Evolutionary conservation across 306 rosid species (phyloP), one percentile per base, ranked within the genome.

Genomic region (Calophaca sinica): DNA sequence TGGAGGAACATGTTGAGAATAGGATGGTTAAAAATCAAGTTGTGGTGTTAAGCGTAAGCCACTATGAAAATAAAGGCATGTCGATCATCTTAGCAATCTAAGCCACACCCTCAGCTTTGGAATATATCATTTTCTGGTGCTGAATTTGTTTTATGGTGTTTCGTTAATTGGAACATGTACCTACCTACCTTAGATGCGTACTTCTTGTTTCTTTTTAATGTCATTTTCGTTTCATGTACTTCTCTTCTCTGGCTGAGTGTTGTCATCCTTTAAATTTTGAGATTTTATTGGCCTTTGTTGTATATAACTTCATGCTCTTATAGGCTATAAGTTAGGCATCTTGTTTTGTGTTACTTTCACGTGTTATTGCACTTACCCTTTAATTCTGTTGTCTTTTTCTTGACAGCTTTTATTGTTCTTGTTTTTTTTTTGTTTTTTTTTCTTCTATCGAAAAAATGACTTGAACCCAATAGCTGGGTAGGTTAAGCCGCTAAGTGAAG

Each of bases 171-270:
- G 78, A 8, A 32, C 15, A 58, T 10, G 64, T 71, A 20, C 26
- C 26, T 0, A n/a, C 79, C 79, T 55, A 45, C 62, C 48, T 55
- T 63, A 45, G 83, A 79, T 64, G 74, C 38, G 0, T 55, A 72
- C 69, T 45, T 79, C 38, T 79, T 72, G 83, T 79, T 79, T 65
- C 78, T 26, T 20, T 62, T 51, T 11, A 61, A 10, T 54, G 72
- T 53, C 72, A 4, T 62, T 71, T 42, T 72, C 49, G 26, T 69
- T 70, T 58, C 49, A 1, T 41, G 12, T 38, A 51, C 26, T 20
- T 20, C 26, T 20, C 60, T 10, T 39, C 35, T 53, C 28, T 63
- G 11, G 28, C 4, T 42, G 4, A 64, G 36, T 13, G 9, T 65
- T 53, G 14, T 14, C 65, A 32, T 5, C 41, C 60, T 14, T 66